These are phyloP conservation scores for Musa beccarii DNA, from an alignment of 176 grass and related monocot genomes.

Conservation along the genomic window DNA sequence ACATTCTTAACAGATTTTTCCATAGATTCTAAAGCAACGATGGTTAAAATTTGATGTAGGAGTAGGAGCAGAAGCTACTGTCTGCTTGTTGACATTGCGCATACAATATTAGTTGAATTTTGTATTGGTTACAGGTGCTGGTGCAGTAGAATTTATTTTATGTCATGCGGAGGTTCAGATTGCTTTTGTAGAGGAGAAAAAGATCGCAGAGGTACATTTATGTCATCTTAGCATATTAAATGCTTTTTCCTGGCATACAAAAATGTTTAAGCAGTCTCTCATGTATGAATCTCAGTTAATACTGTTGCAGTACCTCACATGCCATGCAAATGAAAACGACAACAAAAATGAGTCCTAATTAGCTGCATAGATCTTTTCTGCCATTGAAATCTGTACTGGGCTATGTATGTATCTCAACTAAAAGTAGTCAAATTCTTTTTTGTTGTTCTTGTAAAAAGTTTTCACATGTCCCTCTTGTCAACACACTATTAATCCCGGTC, in stretches of 20 bases:
- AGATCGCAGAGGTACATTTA: slow-evolving; percentile 42
- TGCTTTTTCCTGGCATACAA: background rate
- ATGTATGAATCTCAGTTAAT: background rate
- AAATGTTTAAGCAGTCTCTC: too few species aligned
- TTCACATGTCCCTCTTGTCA: too few species aligned
- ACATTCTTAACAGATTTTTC: background rate
- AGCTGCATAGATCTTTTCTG: too few species aligned
- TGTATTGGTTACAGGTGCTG: slow-evolving; percentile 47
- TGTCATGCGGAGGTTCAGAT: slow-evolving; percentile 85
- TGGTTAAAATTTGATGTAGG: background rate
- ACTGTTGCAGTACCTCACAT: background rate
- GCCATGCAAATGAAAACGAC: background rate
- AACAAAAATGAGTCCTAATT: too few species aligned
- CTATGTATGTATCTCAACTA: too few species aligned
- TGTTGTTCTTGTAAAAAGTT: too few species aligned
- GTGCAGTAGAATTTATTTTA: slow-evolving; percentile 82
- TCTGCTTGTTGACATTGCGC: background rate
- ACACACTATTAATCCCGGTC: too few species aligned
- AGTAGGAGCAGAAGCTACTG: background rate
- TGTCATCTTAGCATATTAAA: background rate
- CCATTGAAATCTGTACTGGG: too few species aligned
- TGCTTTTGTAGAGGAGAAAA: slow-evolving; percentile 74
- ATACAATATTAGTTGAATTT: background rate
- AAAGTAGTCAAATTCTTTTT: too few species aligned
- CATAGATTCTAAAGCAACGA: background rate